These are phyloP conservation scores for Colletotrichum sp. DNA, from an alignment of 2,329 filamentous ascomycete species.

Conservation along the genomic window DNA sequence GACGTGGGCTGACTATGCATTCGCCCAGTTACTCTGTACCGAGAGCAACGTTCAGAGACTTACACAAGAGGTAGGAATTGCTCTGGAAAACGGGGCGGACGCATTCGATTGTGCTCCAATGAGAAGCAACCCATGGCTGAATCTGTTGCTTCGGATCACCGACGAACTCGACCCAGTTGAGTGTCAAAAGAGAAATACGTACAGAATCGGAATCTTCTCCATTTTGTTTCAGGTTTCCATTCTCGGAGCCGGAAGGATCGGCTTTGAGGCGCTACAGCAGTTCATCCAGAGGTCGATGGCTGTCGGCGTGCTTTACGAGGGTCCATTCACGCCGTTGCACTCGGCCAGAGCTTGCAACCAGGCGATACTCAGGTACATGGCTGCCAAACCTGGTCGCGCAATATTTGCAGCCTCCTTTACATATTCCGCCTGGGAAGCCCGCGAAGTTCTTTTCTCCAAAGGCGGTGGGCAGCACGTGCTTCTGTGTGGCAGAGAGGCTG, in stretches of 20 bases:
- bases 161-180: neutral
- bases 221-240: neutral
- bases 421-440: neutral
- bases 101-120: neutral
- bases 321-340: neutral
- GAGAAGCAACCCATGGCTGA: neutral
- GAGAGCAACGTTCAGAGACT: neutral
- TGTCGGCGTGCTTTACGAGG: neutral
- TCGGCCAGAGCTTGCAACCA: conserved; percentile 29
- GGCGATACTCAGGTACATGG: neutral
- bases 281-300: neutral
- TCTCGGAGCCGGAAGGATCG: neutral
- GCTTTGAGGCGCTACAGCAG: neutral
- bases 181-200: neutral
- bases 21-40: neutral
- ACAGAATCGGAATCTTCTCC: neutral
- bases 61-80: neutral
- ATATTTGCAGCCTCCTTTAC: neutral
- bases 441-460: neutral
- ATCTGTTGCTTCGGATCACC: neutral
- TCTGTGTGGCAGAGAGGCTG: neutral
- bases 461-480: neutral
- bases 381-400: neutral
- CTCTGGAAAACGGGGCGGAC: neutral
- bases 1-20: neutral